Evolutionary conservation across 768 basidiomycete genomes (phyloP).

Genomic region (Plicaturopsis crispa): DNA sequence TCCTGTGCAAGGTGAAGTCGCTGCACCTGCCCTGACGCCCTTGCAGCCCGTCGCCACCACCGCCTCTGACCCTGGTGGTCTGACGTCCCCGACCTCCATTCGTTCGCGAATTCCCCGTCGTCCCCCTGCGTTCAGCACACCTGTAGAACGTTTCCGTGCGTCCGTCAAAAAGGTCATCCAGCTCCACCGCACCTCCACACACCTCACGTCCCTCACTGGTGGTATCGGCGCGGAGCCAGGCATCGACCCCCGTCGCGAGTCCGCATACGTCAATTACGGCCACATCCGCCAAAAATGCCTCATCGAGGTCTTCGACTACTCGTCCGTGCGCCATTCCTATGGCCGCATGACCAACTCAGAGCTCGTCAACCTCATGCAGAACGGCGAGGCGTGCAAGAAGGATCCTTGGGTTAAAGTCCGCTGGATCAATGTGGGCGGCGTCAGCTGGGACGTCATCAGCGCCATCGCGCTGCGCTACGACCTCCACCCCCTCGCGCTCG

Average conservation of each 20-base stretch:
- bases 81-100: slow-evolving; percentile 4
- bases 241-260: slow-evolving; percentile 55
- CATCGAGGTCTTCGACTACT: slow-evolving; percentile 36
- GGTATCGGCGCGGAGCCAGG: slow-evolving; percentile 62
- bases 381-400: slow-evolving; percentile 17
- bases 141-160: slow-evolving; percentile 45
- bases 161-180: slow-evolving; percentile 57
- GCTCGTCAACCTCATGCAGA: slow-evolving; percentile 26
- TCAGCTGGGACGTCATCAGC: slow-evolving; percentile 41
- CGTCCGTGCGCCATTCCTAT: slow-evolving; percentile 22
- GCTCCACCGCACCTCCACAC: slow-evolving; percentile 45
- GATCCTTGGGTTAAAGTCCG: slow-evolving; percentile 33
- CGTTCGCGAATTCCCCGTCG: slow-evolving; percentile 8
- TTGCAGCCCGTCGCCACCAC: background rate
- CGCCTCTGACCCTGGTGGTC: slow-evolving; percentile 1
- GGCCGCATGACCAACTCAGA: slow-evolving; percentile 30
- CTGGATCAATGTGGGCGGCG: slow-evolving; percentile 40
- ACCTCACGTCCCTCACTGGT: slow-evolving; percentile 21
- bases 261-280: slow-evolving; percentile 47
- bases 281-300: slow-evolving; percentile 50
- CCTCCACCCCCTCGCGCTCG: slow-evolving; percentile 64
- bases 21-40: slow-evolving; percentile 1
- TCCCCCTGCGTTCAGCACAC: slow-evolving; percentile 17
- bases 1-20: slow-evolving; percentile 1
- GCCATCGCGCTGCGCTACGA: slow-evolving; percentile 35